phyloP scores from a whole-genome alignment of 345 rosid genomes.

The Acer yangbiense region DNA sequence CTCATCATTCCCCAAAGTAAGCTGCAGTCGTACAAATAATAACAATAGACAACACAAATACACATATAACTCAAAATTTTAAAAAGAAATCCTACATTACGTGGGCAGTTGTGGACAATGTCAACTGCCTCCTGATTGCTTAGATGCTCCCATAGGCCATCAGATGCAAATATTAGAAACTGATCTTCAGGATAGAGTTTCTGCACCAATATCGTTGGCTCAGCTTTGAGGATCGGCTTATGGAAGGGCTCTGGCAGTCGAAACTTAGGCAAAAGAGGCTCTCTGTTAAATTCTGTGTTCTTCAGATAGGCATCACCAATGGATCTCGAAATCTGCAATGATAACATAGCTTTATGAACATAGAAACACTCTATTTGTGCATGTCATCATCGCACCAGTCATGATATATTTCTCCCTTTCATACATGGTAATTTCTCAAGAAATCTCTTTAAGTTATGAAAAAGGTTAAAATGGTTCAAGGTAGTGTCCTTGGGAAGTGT shows the following conservation, averaged over 20 bases:
- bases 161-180: conserved; percentile 95
- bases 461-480: not conserved
- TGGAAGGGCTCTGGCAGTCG: conserved; percentile 72
- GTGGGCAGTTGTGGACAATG: conserved; percentile 76
- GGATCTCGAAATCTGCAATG: conserved; percentile 79
- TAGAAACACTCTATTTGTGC: not conserved
- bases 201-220: conserved; percentile 76
- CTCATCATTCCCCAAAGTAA: conserved; percentile 10
- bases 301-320: conserved; percentile 96
- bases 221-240: conserved; percentile 84
- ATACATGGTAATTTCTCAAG: not conserved
- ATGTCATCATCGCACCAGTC: not conserved
- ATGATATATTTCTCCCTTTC: not conserved
- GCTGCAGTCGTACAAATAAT: not conserved
- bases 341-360: conserved; percentile 17
- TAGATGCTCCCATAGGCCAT: conserved; percentile 98
- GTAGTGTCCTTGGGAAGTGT: not conserved
- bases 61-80: conserved; percentile 5
- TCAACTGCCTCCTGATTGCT: conserved; percentile 93
- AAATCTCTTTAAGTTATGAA: not conserved
- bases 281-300: conserved; percentile 81
- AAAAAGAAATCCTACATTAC: conserved; percentile 57
- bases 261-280: conserved; percentile 80
- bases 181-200: conserved; percentile 75
- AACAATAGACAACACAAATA: conserved; percentile 6